Evolutionary conservation across 495 filamentous ascomycete species (phyloP).

Genomic region (Clohesyomyces aquaticus): DNA sequence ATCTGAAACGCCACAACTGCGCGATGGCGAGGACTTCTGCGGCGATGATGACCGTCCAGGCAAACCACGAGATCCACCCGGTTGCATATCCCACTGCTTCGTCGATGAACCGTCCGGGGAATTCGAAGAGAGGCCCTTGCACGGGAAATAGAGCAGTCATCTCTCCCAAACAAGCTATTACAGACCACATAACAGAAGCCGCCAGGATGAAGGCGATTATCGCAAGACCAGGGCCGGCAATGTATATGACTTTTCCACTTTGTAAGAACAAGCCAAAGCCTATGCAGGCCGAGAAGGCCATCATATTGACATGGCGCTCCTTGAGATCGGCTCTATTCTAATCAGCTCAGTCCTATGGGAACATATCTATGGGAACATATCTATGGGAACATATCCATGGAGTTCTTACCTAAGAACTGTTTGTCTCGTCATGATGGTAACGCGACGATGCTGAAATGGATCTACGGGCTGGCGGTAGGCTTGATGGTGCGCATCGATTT

Average conservation of each 20-base stretch:
- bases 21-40: conserved; percentile 54
- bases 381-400: neutral
- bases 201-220: conserved; percentile 52
- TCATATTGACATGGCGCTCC: conserved; percentile 49
- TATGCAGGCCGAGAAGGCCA: conserved; percentile 47
- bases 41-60: conserved; percentile 48
- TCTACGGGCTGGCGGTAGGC: neutral
- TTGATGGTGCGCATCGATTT: conserved; percentile 7
- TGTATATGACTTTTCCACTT: conserved; percentile 48
- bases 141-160: conserved; percentile 59
- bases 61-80: conserved; percentile 63
- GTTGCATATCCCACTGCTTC: conserved; percentile 55
- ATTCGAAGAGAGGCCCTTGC: conserved; percentile 56
- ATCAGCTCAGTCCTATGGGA: neutral
- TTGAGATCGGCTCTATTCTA: conserved; percentile 29
- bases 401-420: conserved; percentile 34
- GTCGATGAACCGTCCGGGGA: conserved; percentile 55
- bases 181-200: conserved; percentile 56
- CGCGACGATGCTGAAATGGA: conserved; percentile 8
- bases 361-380: neutral
- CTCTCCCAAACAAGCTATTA: conserved; percentile 56
- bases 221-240: conserved; percentile 48
- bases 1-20: conserved; percentile 52
- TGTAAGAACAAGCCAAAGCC: conserved; percentile 51
- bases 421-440: conserved; percentile 29